phyloP scores from a whole-genome alignment of 768 basidiomycete genomes.

The Russula dissimulans region DNA sequence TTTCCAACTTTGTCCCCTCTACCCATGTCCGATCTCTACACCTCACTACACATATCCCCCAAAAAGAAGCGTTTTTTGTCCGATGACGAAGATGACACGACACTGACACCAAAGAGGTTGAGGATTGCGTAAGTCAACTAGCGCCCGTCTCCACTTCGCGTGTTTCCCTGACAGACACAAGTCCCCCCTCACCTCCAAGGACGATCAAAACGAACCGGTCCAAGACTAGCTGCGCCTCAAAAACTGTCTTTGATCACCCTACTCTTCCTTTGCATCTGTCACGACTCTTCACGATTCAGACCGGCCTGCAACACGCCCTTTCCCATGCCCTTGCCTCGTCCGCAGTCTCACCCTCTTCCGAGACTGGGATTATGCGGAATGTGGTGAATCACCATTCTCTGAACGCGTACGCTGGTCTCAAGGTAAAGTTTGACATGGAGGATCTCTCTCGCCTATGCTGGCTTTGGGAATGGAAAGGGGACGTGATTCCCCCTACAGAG shows the following conservation, averaged over 20 bases:
- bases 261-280: constrained; percentile 48
- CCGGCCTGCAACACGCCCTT: constrained; percentile 68
- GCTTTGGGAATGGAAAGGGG: constrained; percentile 83
- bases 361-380: constrained; percentile 66
- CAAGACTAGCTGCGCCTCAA: constrained; percentile 2
- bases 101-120: constrained; percentile 61
- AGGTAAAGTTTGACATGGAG: constrained; percentile 52
- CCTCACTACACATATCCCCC: constrained; percentile 55
- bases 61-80: constrained; percentile 55
- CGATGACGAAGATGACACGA: constrained; percentile 41
- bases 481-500: constrained; percentile 28
- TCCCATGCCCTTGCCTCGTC: constrained; percentile 81
- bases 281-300: constrained; percentile 56
- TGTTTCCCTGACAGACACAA: constrained; percentile 27
- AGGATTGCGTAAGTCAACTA: constrained; percentile 39
- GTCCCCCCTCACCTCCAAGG: constrained; percentile 52
- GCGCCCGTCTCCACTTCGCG: neutral
- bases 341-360: constrained; percentile 65
- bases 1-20: neutral
- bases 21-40: constrained; percentile 52
- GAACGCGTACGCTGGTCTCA: constrained; percentile 56
- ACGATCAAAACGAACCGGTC: constrained; percentile 31
- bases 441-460: constrained; percentile 74
- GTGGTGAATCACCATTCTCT: constrained; percentile 72
- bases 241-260: constrained; percentile 20